Conservation (phyloP, 1,284 basidiomycete species). For the Fomitopsis palustris region DNA sequence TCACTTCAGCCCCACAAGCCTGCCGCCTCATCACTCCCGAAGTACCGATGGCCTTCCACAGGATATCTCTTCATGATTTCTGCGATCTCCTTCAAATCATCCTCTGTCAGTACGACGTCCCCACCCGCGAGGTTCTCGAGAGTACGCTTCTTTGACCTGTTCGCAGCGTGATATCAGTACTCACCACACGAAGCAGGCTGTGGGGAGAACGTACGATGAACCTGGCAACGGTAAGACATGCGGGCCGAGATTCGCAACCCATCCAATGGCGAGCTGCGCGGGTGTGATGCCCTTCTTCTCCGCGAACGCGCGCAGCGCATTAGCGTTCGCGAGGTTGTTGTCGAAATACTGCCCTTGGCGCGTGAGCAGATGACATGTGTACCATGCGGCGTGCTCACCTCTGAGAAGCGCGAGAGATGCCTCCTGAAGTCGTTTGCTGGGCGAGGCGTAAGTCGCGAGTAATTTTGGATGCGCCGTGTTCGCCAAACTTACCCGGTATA, state of each 20-base stretch:
- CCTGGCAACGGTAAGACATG: conserved; percentile 54
- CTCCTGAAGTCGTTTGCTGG: conserved; percentile 29
- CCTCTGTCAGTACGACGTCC: conserved; percentile 36
- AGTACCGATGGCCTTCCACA: conserved; percentile 26
- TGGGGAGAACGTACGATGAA: conserved; percentile 36
- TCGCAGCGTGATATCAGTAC: not conserved
- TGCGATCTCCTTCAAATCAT: conserved; percentile 36
- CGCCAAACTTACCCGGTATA: conserved; percentile 24
- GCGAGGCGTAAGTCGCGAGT: not conserved
- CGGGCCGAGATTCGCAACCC: conserved; percentile 45
- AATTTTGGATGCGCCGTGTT: not conserved
- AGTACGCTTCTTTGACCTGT: conserved; percentile 33
- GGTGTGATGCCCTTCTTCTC: conserved; percentile 45
- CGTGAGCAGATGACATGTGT: not conserved
- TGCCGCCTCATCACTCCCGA: conserved; percentile 17
- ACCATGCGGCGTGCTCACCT: conserved; percentile 10
- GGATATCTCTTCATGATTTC: conserved; percentile 19
- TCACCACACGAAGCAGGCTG: not conserved
- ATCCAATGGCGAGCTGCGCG: conserved; percentile 61
- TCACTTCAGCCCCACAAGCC: conserved; percentile 23
- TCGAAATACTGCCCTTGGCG: conserved; percentile 35
- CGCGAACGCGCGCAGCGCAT: conserved; percentile 41
- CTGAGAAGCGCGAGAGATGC: conserved; percentile 29
- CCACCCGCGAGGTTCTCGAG: conserved; percentile 43
- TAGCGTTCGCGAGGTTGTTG: conserved; percentile 52